Evolutionary conservation across 106 monocot species (phyloP).

Genomic region (Alisma plantagoaquatica): DNA sequence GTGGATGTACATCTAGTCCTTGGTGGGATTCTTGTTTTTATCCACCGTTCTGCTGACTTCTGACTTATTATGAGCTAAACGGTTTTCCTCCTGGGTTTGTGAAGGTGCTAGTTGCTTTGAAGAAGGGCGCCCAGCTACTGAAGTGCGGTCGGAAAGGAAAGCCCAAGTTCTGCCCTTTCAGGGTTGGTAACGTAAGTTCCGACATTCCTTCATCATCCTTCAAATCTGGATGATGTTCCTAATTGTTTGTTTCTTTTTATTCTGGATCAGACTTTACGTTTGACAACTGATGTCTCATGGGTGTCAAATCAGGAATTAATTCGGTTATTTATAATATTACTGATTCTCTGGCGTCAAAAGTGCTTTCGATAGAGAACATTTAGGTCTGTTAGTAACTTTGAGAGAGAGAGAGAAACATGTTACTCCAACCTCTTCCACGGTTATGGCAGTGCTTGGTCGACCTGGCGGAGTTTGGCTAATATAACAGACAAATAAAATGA

Average conservation of each 20-base stretch:
- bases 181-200: constrained; percentile 61
- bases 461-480: too few species aligned
- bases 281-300: neutral
- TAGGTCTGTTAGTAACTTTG: too few species aligned
- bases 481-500: too few species aligned
- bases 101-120: constrained; percentile 77
- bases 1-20: neutral
- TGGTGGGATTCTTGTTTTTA: neutral
- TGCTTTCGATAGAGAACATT: too few species aligned
- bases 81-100: constrained; percentile 6
- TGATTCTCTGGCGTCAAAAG: too few species aligned
- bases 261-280: neutral
- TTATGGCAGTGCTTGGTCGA: too few species aligned
- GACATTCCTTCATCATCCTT: neutral
- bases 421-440: too few species aligned
- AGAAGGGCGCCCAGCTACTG: constrained; percentile 74
- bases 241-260: neutral
- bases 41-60: neutral
- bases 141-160: constrained; percentile 88
- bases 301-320: neutral
- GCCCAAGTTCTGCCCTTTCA: constrained; percentile 82
- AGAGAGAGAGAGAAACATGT: too few species aligned
- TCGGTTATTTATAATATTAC: neutral
- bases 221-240: neutral
- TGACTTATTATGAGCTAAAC: neutral